Evolutionary conservation across 176 grass and related monocot species (phyloP).

Genomic region (Carex pumila): DNA sequence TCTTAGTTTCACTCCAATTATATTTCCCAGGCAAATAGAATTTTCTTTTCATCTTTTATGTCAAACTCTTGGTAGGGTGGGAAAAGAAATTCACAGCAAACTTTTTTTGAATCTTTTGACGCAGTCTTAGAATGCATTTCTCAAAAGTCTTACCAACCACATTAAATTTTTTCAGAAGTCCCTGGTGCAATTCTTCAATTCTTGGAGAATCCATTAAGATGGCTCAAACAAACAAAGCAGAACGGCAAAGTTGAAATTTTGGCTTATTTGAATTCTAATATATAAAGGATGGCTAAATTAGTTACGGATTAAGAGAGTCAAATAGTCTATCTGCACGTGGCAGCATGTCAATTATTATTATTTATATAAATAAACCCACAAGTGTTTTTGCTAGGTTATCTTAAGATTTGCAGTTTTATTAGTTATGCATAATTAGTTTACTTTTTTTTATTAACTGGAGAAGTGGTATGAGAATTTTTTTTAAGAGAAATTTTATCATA

Average conservation of each 20-base stretch:
- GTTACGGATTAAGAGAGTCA: neutral
- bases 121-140: neutral
- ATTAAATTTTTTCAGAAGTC: neutral
- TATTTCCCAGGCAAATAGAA: neutral
- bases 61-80: neutral
- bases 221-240: neutral
- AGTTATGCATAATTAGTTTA: neutral
- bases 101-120: constrained; percentile 3
- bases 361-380: neutral
- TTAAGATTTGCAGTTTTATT: too few species aligned
- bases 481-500: neutral
- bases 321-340: neutral
- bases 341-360: neutral
- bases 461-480: neutral
- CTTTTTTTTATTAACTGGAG: neutral
- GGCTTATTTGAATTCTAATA: neutral
- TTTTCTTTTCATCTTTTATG: neutral
- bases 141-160: constrained; percentile 17
- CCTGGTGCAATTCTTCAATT: neutral
- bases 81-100: neutral
- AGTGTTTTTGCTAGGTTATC: too few species aligned
- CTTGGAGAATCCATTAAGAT: neutral
- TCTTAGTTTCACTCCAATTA: too few species aligned
- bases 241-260: neutral
- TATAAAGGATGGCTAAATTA: neutral